Conservation (phyloP, 1,284 basidiomycete species). For the Fistulina hepatica region DNA sequence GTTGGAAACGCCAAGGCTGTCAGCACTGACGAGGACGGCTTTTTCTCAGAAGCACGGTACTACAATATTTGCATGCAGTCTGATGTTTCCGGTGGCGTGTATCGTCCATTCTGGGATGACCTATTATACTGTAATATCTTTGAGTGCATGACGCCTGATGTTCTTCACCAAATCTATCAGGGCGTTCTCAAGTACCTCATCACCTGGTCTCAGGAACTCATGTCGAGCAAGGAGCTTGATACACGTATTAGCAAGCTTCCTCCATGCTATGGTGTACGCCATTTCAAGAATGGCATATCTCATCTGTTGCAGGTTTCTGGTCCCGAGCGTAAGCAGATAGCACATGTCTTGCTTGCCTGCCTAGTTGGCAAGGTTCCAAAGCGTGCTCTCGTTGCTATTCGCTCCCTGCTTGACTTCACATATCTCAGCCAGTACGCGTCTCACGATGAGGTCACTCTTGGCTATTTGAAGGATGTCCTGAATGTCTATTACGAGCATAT, state of each 20-base stretch:
- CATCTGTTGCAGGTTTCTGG: conserved; percentile 15
- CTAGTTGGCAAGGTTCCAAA: conserved; percentile 3
- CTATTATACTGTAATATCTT: conserved; percentile 15
- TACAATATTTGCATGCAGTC: neutral
- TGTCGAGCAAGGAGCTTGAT: conserved; percentile 15
- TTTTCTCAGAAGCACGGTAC: too few relatives aligned
- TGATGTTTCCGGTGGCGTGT: neutral
- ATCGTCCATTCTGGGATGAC: neutral
- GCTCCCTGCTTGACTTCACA: conserved; percentile 25
- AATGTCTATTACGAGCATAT: too few relatives aligned
- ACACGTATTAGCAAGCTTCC: conserved; percentile 13
- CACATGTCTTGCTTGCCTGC: conserved; percentile 15
- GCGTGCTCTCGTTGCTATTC: neutral
- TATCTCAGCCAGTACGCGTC: conserved; percentile 24
- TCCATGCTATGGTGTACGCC: conserved; percentile 10
- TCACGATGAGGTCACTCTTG: too few relatives aligned
- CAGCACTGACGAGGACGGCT: too few relatives aligned
- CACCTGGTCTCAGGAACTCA: conserved; percentile 15
- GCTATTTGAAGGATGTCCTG: too few relatives aligned
- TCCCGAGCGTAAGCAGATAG: conserved; percentile 16
- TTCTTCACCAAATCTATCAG: conserved; percentile 24
- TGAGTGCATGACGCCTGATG: conserved; percentile 19
- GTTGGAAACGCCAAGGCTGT: too few relatives aligned
- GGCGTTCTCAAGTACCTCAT: conserved; percentile 20
- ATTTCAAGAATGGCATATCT: conserved; percentile 20